phyloP scores from a whole-genome alignment of 2,329 filamentous ascomycete genomes.

The Lachnellula suecica region DNA sequence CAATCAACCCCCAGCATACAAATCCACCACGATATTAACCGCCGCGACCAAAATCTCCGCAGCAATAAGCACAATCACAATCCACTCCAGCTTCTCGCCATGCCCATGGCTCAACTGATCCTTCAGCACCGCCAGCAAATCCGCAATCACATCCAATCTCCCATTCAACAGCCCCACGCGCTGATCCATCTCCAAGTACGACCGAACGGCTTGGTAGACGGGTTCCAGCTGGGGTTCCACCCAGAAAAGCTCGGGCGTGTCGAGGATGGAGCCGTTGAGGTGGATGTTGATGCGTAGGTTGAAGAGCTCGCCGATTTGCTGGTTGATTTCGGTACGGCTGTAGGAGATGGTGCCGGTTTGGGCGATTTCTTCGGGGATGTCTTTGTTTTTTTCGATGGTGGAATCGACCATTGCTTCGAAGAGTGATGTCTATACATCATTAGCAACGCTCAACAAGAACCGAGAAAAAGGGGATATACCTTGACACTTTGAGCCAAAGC shows the following conservation, averaged over 20 bases:
- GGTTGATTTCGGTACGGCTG: conserved; percentile 89
- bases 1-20: conserved; percentile 84
- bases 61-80: conserved; percentile 92
- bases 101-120: conserved; percentile 94
- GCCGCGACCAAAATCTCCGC: conserved; percentile 91
- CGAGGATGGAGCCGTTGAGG: conserved; percentile 91
- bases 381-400: conserved; percentile 90
- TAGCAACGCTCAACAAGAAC: neutral
- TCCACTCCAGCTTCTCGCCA: conserved; percentile 87
- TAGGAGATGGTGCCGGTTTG: conserved; percentile 89
- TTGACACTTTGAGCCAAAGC: conserved; percentile 95
- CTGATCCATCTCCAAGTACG: conserved; percentile 98
- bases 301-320: conserved; percentile 98
- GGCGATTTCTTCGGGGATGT: conserved; percentile 90
- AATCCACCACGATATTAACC: conserved; percentile 92
- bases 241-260: conserved; percentile 98
- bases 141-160: conserved; percentile 87
- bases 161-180: conserved; percentile 86
- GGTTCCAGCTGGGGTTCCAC: conserved; percentile 95
- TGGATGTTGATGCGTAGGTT: conserved; percentile 98
- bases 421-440: conserved; percentile 69
- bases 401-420: conserved; percentile 95
- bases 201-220: conserved; percentile 91
- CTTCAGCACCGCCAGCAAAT: conserved; percentile 88
- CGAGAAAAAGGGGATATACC: conserved; percentile 41